phyloP scores from a whole-genome alignment of 164 flowering plant species.

The Chimonanthus praecox region DNA sequence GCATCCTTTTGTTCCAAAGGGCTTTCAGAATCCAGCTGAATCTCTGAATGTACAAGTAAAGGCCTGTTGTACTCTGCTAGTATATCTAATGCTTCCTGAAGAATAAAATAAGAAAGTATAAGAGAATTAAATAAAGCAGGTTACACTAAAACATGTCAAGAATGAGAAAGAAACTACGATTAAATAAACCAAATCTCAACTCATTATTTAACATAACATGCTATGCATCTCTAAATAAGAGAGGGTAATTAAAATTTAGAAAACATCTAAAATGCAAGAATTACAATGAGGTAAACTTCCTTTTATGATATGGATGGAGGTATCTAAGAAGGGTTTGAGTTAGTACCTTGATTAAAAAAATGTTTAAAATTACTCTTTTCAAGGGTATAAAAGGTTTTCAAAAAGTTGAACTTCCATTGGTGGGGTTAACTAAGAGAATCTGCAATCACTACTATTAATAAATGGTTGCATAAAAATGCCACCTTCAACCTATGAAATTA shows the following conservation, averaged over 20 bases:
- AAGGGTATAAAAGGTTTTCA: no score
- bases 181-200: background rate
- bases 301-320: background rate
- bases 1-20: slow-evolving; percentile 23
- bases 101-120: background rate
- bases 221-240: background rate
- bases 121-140: background rate
- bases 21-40: slow-evolving; percentile 39
- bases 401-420: no score
- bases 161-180: background rate
- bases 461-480: no score
- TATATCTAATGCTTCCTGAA: slow-evolving; percentile 66
- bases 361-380: background rate
- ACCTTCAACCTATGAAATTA: background rate
- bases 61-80: slow-evolving; percentile 87
- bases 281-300: no score
- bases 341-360: background rate
- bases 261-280: no score
- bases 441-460: no score
- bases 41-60: slow-evolving; percentile 92
- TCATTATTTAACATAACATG: background rate
- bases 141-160: background rate
- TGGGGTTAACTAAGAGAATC: no score
- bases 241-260: no score
- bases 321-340: background rate